Conservation (phyloP, 2,329 filamentous ascomycete genomes). For the Coniella lustricola region DNA sequence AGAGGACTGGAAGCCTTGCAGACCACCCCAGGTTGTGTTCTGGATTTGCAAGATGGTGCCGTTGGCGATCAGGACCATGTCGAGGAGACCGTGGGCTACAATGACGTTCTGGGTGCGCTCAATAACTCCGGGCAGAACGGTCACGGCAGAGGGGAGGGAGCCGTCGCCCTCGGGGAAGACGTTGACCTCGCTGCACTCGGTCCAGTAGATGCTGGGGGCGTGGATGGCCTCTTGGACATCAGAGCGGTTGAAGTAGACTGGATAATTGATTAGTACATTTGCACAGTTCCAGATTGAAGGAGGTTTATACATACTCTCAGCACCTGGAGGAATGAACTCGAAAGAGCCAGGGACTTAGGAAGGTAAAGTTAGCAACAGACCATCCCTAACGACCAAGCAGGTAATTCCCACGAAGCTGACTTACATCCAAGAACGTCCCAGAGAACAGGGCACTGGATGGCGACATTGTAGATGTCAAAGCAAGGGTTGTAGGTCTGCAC, state of each 20-base stretch:
- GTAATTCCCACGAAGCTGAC: neutral
- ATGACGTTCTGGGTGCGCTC: constrained; percentile 63
- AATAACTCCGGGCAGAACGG: constrained; percentile 56
- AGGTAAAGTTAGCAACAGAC: constrained; percentile 1
- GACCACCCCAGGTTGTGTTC: constrained; percentile 69
- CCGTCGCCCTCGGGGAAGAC: constrained; percentile 31
- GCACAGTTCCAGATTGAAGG: no score
- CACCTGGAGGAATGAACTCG: constrained; percentile 55
- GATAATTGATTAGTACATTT: neutral
- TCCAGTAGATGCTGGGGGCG: constrained; percentile 38
- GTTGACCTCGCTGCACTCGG: constrained; percentile 39
- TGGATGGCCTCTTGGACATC: constrained; percentile 53
- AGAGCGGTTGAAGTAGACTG: constrained; percentile 62
- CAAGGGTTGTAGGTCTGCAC: constrained; percentile 61
- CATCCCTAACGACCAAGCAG: neutral
- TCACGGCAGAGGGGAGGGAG: constrained; percentile 12
- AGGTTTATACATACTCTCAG: constrained; percentile 27
- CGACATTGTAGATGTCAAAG: constrained; percentile 71
- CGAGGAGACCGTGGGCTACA: constrained; percentile 61
- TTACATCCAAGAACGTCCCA: constrained; percentile 59
- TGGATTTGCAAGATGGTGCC: constrained; percentile 64
- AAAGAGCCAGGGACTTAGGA: constrained; percentile 51
- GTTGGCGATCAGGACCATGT: constrained; percentile 59
- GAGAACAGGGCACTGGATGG: constrained; percentile 61
- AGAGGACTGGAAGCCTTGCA: constrained; percentile 56